Conservation (phyloP, 2,329 filamentous ascomycete species). For the Chaetomiaceae sp. region DNA sequence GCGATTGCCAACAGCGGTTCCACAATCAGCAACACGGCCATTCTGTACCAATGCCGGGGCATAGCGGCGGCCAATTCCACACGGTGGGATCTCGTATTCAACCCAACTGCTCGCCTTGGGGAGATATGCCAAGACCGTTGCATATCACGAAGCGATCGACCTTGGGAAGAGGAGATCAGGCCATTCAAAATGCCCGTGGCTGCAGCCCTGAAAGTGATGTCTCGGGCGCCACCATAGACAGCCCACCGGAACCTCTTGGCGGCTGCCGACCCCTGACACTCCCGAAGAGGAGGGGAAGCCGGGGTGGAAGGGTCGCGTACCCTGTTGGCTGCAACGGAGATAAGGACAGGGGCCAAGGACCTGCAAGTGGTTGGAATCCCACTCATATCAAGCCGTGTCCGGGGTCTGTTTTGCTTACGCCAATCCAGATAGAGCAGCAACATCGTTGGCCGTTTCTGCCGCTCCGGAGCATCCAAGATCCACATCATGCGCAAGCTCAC, state of each 20-base stretch:
- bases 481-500: constrained; percentile 6
- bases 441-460: neutral
- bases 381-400: neutral
- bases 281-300: constrained; percentile 34
- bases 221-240: constrained; percentile 29
- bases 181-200: constrained; percentile 3
- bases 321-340: constrained; percentile 1
- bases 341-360: neutral
- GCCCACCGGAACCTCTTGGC: constrained; percentile 24
- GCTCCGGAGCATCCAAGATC: constrained; percentile 7
- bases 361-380: constrained; percentile 4
- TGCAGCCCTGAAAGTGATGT: constrained; percentile 22
- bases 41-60: neutral
- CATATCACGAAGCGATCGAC: constrained; percentile 44
- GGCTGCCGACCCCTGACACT: constrained; percentile 31
- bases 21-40: too few species aligned
- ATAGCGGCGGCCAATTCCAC: neutral
- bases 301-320: neutral
- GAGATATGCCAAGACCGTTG: constrained; percentile 40
- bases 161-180: constrained; percentile 21
- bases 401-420: constrained; percentile 7
- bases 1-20: neutral
- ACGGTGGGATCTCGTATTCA: neutral
- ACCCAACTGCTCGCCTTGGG: neutral
- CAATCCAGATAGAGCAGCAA: neutral